These are phyloP conservation scores for Phytophthora hybrid DNA, from an alignment of 352 stramenopile species.

Conservation along the genomic window DNA sequence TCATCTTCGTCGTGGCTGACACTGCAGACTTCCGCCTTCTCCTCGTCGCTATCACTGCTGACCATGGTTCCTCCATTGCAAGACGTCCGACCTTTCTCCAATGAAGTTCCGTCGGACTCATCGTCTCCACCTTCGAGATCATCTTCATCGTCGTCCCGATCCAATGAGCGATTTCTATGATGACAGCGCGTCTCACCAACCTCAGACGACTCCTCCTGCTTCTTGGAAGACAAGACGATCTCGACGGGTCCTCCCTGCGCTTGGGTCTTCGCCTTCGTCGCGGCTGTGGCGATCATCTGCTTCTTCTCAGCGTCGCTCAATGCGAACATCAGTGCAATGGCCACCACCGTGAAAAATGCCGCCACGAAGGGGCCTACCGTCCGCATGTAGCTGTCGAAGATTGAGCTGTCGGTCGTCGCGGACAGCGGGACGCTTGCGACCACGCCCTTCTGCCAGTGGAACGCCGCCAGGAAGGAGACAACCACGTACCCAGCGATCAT, in stretches of 20 bases:
- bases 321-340: constrained; percentile 60
- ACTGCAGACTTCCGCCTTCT: constrained; percentile 19
- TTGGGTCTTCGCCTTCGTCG: constrained; percentile 15
- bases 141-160: constrained; percentile 25
- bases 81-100: constrained; percentile 13
- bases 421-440: constrained; percentile 47
- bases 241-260: constrained; percentile 20
- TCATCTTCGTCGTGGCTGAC: constrained; percentile 38
- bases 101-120: constrained; percentile 10
- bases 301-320: constrained; percentile 58
- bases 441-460: constrained; percentile 81
- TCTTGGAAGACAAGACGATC: constrained; percentile 36
- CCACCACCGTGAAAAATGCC: constrained; percentile 57
- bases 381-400: constrained; percentile 69
- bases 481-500: constrained; percentile 63
- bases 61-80: constrained; percentile 16
- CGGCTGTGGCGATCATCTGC: constrained; percentile 1
- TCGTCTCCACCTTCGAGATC: constrained; percentile 12
- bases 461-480: constrained; percentile 72
- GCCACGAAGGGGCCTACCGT: constrained; percentile 55
- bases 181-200: constrained; percentile 3
- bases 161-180: constrained; percentile 26
- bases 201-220: constrained; percentile 22
- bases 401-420: constrained; percentile 19
- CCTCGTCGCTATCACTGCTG: constrained; percentile 31